Base-by-base conservation (phyloP, 2,329 filamentous ascomycete genomes). In the Didymella glomerata region DNA sequence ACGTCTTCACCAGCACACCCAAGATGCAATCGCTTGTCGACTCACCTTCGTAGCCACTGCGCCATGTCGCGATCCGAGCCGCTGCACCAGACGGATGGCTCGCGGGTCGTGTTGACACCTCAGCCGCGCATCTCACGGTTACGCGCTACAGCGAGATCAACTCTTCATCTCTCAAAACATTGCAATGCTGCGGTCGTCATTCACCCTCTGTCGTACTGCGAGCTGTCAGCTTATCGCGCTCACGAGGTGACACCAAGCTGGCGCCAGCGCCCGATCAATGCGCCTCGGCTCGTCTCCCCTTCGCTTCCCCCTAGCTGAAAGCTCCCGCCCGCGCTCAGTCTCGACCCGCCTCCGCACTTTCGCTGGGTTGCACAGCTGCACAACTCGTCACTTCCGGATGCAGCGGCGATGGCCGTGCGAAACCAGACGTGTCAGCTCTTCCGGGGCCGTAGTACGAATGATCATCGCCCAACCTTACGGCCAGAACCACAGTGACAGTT, bases 301-400 rank as follows among this genome's bases (percentile, higher is more conserved):
- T 59, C 45, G 56, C 50, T 54, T 50, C 45, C 50, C 38, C 56
- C 46, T 45, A 49, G 45, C 40, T 48, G 20, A 46, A 36, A 4
- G 42, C 32, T 54, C n/a, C 47, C 44, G 44, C 28, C 46, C 34
- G 44, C 30, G n/a, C 25, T 36, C 40, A 32, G 48, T 50, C 50
- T 50, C 44, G 46, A 53, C 49, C 16, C 47, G 27, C 56, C 56
- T 50, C 50, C 51, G 25, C 51, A 36, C n/a, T 22, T 47, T 6
- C 20, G 40, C 46, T 51, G n/a, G 20, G 36, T 40, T 20, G 50
- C 56, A 52, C 4, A 6, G 10, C 54, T 42, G 54, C 41, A 51
- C 54, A 50, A n/a, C 24, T 48, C 44, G 30, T 44, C 49, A 28
- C 49, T 40, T 41, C 38, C 46, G 28, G 46, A 54, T 30, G 20